Conservation (phyloP, 2,329 filamentous ascomycete species). For the Xylaria hypoxylon region DNA sequence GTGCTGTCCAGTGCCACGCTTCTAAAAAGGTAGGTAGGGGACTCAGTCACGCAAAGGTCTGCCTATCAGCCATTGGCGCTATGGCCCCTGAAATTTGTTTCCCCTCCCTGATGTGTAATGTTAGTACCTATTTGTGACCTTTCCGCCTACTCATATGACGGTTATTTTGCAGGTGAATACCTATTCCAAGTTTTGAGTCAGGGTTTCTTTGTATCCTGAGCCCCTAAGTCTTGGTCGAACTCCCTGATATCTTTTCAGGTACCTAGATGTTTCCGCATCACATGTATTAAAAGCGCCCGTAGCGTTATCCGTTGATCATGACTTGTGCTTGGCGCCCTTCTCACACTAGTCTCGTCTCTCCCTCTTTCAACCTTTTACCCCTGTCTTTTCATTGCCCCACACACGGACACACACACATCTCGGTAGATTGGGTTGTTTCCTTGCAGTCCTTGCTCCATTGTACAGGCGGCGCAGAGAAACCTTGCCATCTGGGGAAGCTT, state of each 20-base stretch:
- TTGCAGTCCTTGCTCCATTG: neutral
- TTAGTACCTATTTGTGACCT: too few relatives aligned
- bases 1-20: constrained; percentile 26
- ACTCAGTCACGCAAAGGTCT: constrained; percentile 27
- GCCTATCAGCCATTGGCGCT: constrained; percentile 24
- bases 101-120: neutral
- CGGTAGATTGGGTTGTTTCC: constrained; percentile 22
- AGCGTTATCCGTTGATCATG: constrained; percentile 22
- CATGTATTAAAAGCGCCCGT: constrained; percentile 5
- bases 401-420: constrained; percentile 20
- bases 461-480: constrained; percentile 21
- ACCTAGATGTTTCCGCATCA: neutral
- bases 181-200: neutral
- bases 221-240: constrained; percentile 2
- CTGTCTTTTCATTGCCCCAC: constrained; percentile 25
- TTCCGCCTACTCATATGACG: neutral
- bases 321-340: constrained; percentile 28
- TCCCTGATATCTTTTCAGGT: constrained; percentile 1
- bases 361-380: constrained; percentile 17
- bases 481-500: constrained; percentile 36
- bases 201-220: neutral
- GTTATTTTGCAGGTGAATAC: neutral
- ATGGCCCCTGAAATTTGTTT: constrained; percentile 38
- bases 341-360: constrained; percentile 5
- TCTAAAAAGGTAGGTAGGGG: constrained; percentile 35